Conservation (phyloP, 1,284 basidiomycete species). For the Tylopilus sp. region DNA sequence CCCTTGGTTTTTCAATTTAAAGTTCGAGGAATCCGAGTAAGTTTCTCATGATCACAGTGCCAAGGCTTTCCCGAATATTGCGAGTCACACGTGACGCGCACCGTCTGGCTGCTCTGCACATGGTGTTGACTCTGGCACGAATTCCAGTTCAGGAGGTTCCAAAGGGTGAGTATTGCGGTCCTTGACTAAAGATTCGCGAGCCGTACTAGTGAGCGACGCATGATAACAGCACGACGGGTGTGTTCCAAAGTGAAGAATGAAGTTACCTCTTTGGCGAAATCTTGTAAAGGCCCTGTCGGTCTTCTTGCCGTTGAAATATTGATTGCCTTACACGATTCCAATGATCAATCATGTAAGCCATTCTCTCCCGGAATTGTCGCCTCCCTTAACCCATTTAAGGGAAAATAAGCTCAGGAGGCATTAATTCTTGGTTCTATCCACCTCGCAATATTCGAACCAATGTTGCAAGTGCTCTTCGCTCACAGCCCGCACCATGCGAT, state of each 20-base stretch:
- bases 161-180: slow-evolving; percentile 14
- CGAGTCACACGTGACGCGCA: slow-evolving; percentile 8
- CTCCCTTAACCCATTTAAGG: slow-evolving; percentile 2
- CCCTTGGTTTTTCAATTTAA: no score
- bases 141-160: slow-evolving; percentile 5
- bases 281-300: slow-evolving; percentile 19
- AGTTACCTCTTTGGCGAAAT: slow-evolving; percentile 22
- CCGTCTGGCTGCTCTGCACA: slow-evolving; percentile 24
- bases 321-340: slow-evolving; percentile 21
- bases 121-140: slow-evolving; percentile 27
- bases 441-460: slow-evolving; percentile 27
- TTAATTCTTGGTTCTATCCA: background rate
- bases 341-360: slow-evolving; percentile 14
- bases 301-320: slow-evolving; percentile 33
- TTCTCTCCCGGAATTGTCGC: background rate
- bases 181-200: no score
- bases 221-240: background rate
- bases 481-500: slow-evolving; percentile 1
- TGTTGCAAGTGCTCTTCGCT: slow-evolving; percentile 18
- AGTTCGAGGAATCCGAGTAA: no score
- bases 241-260: slow-evolving; percentile 20
- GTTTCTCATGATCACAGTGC: no score
- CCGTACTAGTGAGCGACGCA: background rate
- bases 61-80: slow-evolving; percentile 32
- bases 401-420: background rate